phyloP scores from a whole-genome alignment of 2,329 filamentous ascomycete species.

The Trichoderma simmonsii region DNA sequence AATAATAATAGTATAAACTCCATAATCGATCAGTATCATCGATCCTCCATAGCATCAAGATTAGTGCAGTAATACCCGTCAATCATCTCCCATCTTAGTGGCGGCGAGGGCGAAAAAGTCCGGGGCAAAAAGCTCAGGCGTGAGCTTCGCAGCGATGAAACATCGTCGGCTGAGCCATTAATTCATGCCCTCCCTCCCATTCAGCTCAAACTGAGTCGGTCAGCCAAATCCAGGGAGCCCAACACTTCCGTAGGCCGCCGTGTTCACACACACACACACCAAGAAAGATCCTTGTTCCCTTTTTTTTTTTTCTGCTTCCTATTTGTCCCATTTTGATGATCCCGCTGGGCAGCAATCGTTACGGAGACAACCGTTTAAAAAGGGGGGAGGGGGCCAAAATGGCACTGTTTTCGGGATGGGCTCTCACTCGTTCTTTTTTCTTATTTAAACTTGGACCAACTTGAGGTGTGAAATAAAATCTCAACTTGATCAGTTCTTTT shows the following conservation, averaged over 20 bases:
- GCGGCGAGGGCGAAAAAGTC: background rate
- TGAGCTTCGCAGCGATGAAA: constrained; percentile 7
- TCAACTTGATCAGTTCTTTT: background rate
- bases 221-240: background rate
- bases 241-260: background rate
- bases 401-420: background rate
- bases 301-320: background rate
- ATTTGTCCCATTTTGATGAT: background rate
- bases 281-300: constrained; percentile 3
- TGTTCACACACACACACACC: background rate
- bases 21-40: background rate
- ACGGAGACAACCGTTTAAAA: background rate
- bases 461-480: background rate
- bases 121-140: constrained; percentile 6
- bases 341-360: constrained; percentile 16
- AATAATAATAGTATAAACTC: background rate
- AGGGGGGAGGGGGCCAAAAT: background rate
- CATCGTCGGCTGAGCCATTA: constrained; percentile 19
- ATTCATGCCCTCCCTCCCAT: background rate
- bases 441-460: constrained; percentile 14
- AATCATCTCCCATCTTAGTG: background rate
- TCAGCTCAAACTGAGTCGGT: background rate
- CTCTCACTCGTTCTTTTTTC: background rate
- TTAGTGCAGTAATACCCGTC: background rate
- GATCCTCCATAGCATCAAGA: background rate